A percentile compares a stretch with the other conserved stretches of the same genome.
Conservation (phyloP, 1,284 basidiomycete species). For the Athelia psychrophila region DNA sequence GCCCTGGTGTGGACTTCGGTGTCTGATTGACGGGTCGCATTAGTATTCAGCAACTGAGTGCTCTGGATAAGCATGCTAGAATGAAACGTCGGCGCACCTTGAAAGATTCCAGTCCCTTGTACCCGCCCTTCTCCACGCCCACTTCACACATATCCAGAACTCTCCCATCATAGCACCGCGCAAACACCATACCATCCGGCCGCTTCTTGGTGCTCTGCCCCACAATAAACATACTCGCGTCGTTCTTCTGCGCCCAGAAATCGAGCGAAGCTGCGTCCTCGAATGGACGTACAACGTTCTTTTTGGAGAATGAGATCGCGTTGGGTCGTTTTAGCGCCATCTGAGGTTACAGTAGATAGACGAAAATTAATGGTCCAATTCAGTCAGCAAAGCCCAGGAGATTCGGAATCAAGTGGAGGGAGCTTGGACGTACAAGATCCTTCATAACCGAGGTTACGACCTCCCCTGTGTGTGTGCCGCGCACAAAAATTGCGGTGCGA, state of each 20-base stretch:
- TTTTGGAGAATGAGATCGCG: slow-evolving; percentile 92
- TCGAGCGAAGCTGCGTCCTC: slow-evolving; percentile 84
- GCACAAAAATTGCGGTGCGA: slow-evolving; percentile 85
- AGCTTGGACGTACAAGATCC: slow-evolving; percentile 68
- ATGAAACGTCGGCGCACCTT: slow-evolving; percentile 55
- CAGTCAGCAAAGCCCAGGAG: no score
- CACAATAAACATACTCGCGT: slow-evolving; percentile 88
- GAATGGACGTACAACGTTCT: slow-evolving; percentile 91
- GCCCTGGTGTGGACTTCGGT: slow-evolving; percentile 86
- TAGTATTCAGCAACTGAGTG: slow-evolving; percentile 1
- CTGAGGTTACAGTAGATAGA: slow-evolving; percentile 35
- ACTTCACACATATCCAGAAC: slow-evolving; percentile 96
- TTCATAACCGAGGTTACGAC: slow-evolving; percentile 80
- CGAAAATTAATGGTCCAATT: background rate
- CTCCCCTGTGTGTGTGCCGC: slow-evolving; percentile 85
- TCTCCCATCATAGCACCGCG: slow-evolving; percentile 84
- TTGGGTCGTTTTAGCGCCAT: slow-evolving; percentile 90
- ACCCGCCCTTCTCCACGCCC: slow-evolving; percentile 68
- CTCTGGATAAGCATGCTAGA: no score
- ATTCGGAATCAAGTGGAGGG: background rate
- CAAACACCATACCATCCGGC: slow-evolving; percentile 85
- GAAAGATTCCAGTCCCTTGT: slow-evolving; percentile 77
- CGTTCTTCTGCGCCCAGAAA: slow-evolving; percentile 95
- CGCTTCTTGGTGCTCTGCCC: slow-evolving; percentile 95
- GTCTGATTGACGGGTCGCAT: slow-evolving; percentile 48